These are phyloP conservation scores for Ascochyta pisi DNA, from an alignment of 2,329 filamentous ascomycete genomes.

Conservation along the genomic window DNA sequence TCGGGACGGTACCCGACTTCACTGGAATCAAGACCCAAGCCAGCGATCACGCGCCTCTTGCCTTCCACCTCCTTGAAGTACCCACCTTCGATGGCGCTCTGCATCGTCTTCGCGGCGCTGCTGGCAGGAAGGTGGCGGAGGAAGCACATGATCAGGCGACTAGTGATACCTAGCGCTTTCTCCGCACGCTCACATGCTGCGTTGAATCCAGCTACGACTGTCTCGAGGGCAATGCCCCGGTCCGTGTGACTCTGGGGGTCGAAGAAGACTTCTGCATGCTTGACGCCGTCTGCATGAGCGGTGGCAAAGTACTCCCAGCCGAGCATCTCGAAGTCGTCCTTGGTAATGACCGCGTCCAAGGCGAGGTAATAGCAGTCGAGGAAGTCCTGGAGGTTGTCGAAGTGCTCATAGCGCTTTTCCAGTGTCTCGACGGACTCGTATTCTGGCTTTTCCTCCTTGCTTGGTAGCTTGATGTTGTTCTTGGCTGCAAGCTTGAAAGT, in stretches of 20 bases:
- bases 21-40: slow-evolving; percentile 73
- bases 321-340: slow-evolving; percentile 74
- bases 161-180: slow-evolving; percentile 68
- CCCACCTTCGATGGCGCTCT: slow-evolving; percentile 52
- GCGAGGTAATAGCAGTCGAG: slow-evolving; percentile 80
- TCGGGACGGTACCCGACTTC: slow-evolving; percentile 55
- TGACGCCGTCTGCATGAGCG: slow-evolving; percentile 69
- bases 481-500: slow-evolving; percentile 72
- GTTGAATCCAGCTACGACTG: slow-evolving; percentile 68
- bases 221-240: slow-evolving; percentile 68
- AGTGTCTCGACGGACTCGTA: slow-evolving; percentile 69
- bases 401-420: slow-evolving; percentile 68
- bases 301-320: slow-evolving; percentile 74
- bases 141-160: slow-evolving; percentile 74
- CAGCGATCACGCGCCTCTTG: slow-evolving; percentile 60
- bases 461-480: slow-evolving; percentile 67
- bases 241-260: slow-evolving; percentile 77
- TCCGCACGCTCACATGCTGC: slow-evolving; percentile 67
- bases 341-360: slow-evolving; percentile 71
- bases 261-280: slow-evolving; percentile 81
- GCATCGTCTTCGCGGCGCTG: slow-evolving; percentile 53
- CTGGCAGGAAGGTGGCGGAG: slow-evolving; percentile 71
- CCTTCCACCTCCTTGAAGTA: slow-evolving; percentile 54
- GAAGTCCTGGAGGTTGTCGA: slow-evolving; percentile 78
- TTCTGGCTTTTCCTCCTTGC: slow-evolving; percentile 61